Evolutionary conservation across 2,329 filamentous ascomycete genomes (phyloP), one percentile per base, ranked within the genome.

Genomic region (Pestalotiopsis sp.): DNA sequence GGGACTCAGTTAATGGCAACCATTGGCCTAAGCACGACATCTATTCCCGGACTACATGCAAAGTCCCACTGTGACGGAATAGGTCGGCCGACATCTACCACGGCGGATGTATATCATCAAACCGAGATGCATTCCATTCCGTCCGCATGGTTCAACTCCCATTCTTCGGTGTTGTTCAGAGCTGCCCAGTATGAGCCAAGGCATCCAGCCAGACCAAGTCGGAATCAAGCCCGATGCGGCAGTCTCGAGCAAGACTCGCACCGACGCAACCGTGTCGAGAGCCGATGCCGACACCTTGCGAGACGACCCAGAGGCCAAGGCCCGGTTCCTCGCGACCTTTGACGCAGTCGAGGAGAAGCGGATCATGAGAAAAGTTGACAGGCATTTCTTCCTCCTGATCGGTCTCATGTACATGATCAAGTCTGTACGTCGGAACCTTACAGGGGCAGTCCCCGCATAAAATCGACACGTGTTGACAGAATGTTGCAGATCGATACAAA

Each of bases 341-440:
- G 78, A 76, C 6, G 74, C 76, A 0, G 77, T 79, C 61, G 80
- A 83, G 62, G 81, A 81, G 63, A 76, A 74, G 39, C 68, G 71
- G 0, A 80, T 83, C 69, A 80, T 81, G 75, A 72, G 75, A 63
- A 84, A 83, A 69, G 80, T 84, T 3, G 77, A 82, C 64, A 68
- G 71, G 61, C 73, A 76, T 11, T 81, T 83, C 67, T 68, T 81
- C 4, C 69, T 77, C 17, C 72, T 83, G 7, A 81, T 83, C 52
- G 81, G 78, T 1, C 67, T 81, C 6, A 79, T 82, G 73, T 83
- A 80, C 69, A 76, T 83, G 72, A 78, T 83, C 64, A 84, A 84
- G 64, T 78, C 80, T 69, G 77, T 80, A 66, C 60, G 74, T 41
- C 17, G 36, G 23, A 39, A 9, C 9, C 45, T 3, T 5, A 7